phyloP scores from a whole-genome alignment of 2,329 filamentous ascomycete genomes.

The Pseudocercospora eumusae region DNA sequence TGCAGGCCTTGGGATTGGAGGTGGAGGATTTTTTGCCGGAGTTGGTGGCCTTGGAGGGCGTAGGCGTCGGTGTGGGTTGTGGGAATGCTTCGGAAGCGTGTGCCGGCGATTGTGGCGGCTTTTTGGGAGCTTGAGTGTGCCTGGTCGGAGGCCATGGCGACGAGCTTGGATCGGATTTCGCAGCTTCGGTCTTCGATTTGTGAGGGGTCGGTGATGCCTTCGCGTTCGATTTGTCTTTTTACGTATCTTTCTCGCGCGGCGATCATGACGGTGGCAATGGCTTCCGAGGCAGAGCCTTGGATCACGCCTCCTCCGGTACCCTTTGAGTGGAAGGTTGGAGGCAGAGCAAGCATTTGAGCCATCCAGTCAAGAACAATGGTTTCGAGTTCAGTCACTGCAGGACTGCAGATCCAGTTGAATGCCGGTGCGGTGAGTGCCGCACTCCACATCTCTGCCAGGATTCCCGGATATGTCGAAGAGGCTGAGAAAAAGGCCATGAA shows the following conservation, averaged over 20 bases:
- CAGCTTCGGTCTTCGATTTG: conserved; percentile 71
- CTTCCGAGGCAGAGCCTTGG: conserved; percentile 86
- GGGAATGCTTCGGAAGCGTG: conserved; percentile 72
- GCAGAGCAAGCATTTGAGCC: conserved; percentile 71
- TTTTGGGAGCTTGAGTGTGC: conserved; percentile 86
- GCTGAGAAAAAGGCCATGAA: conserved; percentile 97
- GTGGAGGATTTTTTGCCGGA: conserved; percentile 64
- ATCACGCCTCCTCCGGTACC: conserved; percentile 88
- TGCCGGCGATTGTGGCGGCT: conserved; percentile 80
- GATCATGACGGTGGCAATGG: conserved; percentile 81
- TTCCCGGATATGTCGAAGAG: conserved; percentile 75
- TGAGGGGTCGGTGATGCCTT: conserved; percentile 47
- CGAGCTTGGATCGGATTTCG: conserved; percentile 67
- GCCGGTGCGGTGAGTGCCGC: conserved; percentile 84
- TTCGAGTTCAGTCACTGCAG: conserved; percentile 89
- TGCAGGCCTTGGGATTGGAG: conserved; percentile 69
- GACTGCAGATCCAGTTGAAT: conserved; percentile 97
- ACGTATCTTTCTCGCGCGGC: conserved; percentile 82
- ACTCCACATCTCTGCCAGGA: conserved; percentile 90
- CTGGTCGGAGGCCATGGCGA: conserved; percentile 77
- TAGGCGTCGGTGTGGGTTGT: conserved; percentile 65
- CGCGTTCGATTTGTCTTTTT: conserved; percentile 57
- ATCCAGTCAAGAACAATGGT: conserved; percentile 93
- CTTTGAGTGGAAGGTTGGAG: conserved; percentile 70
- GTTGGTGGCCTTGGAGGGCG: conserved; percentile 65